Evolutionary conservation across 2,329 filamentous ascomycete genomes (phyloP), one percentile per base, ranked within the genome.

Genomic region (Hypoxylon sp.): DNA sequence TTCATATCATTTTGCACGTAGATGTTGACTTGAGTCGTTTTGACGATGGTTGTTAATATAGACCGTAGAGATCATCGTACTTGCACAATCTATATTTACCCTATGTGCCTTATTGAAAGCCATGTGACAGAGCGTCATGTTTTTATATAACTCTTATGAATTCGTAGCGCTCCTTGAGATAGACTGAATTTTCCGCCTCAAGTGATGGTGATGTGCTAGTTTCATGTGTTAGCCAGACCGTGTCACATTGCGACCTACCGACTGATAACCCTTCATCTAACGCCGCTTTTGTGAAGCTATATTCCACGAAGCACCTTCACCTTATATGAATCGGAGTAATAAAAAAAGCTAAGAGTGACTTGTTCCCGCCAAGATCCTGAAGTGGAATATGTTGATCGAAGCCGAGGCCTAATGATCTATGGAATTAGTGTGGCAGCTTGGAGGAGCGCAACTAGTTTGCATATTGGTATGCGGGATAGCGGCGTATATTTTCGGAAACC

Each of bases 391-490:
- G 51, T 42, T 2, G 57, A 66, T 61, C 44, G 58, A 44, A 17
- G 25, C 13, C 14, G 48, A 37, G 40, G 22, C 48, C 30, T 40
- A 44, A 25, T 11, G 37, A 59, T 62, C 58, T 22, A 40, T 14
- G 31, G 49, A 22, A 8, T 37, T 13, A 57, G 33, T 20, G 40
- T 35, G 27, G 13, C 13, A n/a, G 31, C 35, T 10, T 48, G 17
- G 20, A 37, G 58, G 48, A 13, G 56, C 48, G 27, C 13, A 40
- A 17, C 48, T 61, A 44, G 56, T 48, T 57, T 64, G 57, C 51
- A 64, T 61, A 25, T 14, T 42, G 30, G 20, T 25, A 51, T 68
- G 33, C 22, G 33, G 25, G 58, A 68, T 54, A 46, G 42, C 48
- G 37, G 56, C 49, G n/a, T 40, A 17, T 50, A 50, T 54, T 20